Conservation (phyloP, 192 early-diverging fungal species). For the Chytriomyces hyalinus region DNA sequence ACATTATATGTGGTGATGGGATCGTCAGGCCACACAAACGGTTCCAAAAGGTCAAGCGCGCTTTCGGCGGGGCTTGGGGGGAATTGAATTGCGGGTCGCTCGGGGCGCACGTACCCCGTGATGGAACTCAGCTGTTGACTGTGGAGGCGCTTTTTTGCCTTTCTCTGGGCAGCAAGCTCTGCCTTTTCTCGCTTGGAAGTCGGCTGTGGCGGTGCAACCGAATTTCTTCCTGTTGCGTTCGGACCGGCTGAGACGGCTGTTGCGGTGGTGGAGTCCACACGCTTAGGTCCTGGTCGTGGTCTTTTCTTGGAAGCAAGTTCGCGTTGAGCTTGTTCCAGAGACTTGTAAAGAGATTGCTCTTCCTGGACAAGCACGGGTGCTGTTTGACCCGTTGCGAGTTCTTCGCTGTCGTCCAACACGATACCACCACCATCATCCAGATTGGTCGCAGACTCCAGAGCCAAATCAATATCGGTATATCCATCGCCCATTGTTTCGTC, state of each 20-base stretch:
- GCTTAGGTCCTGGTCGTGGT: not conserved
- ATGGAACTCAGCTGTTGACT: not conserved
- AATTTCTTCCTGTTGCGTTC: not conserved
- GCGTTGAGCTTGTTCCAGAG: slow-evolving; percentile 29
- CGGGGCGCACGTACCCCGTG: slow-evolving; percentile 13
- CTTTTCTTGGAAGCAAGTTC: slow-evolving; percentile 2
- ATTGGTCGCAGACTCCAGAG: not conserved
- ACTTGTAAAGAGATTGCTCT: slow-evolving; percentile 26
- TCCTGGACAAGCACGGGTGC: too few species aligned
- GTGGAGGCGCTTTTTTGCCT: slow-evolving; percentile 23
- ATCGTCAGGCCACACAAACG: slow-evolving; percentile 33
- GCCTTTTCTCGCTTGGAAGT: not conserved
- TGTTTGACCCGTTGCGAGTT: not conserved
- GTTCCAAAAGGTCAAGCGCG: slow-evolving; percentile 24
- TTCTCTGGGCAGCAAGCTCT: slow-evolving; percentile 13
- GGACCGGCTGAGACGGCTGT: not conserved
- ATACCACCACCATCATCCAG: not conserved
- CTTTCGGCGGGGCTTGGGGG: slow-evolving; percentile 25
- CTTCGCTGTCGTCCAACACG: not conserved
- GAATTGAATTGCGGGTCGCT: slow-evolving; percentile 13
- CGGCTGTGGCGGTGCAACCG: not conserved
- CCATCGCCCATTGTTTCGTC: not conserved
- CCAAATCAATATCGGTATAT: not conserved
- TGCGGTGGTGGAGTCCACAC: not conserved
- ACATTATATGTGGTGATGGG: slow-evolving; percentile 10